Evolutionary conservation across 768 basidiomycete genomes (phyloP), one percentile per base, ranked within the genome.

Genomic region (Heimioporus sp.): DNA sequence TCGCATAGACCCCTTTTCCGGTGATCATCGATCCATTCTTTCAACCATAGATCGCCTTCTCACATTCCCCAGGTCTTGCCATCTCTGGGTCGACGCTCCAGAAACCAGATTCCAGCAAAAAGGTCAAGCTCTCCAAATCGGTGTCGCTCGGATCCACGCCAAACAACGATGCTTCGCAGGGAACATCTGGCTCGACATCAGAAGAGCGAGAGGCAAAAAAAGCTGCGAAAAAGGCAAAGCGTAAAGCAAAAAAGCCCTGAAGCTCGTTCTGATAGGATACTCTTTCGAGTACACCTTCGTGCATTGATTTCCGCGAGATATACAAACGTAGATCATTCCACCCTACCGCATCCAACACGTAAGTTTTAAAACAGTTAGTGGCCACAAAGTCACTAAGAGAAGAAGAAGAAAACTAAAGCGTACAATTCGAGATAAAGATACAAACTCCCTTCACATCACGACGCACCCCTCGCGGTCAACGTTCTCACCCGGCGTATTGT

Each of bases 1-100:
- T 28, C 69, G 66, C 0, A 61, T 86, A 28, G 87, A 89, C 67
- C 83, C 84, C 6, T 90, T 89, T 58, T 78, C 82, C 51, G 86
- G 88, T 83, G 60, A 54, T 53, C 21, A 30, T 20, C 15, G 9
- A 15, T 34, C 5, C 12, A 16, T 7, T 10, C 9, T 36, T n/a
- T 50, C 45, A 21, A 34, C 28, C 4, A 32, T 44, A 12, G 7
- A 5, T 10, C 9, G 20, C 15, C 24, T 39, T 42, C 36, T 50
- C 38, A 59, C 15, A 4, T 10, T 30, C n/a, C 48, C 1, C 55
- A 76, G 75, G 69, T 34, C 47, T 32, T 10, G 42, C 36, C 2
- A 12, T 37, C 39, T 49, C 60, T 4, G 38, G 16, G 34, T 48
- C 55, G 11, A 44, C 44, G 34, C 2, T 43, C 0, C 43, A 45